Base-by-base conservation (phyloP, 1,284 basidiomycete genomes). In the Moniliophthora roreri region DNA sequence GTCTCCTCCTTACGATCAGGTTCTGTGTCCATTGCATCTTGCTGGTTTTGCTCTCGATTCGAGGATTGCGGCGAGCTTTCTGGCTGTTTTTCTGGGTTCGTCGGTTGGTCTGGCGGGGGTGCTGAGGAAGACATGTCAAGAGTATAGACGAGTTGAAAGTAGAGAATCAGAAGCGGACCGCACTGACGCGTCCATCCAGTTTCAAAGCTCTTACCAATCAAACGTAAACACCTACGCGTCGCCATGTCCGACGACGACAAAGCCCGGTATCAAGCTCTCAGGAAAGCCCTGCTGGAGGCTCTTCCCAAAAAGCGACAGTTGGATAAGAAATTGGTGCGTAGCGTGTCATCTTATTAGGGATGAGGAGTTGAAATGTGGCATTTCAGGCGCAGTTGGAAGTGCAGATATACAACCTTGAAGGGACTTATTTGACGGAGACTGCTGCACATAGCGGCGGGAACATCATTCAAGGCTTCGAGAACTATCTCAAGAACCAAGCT, bases 401-500 rank as follows among this genome's bases (percentile, higher is more conserved):
- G 26, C 81, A 88, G 61, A 87, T 92, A 57, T 87, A 87, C 70
- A 82, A 80, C 57, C 75, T 89, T 24, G 89, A 92, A 66, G 80
- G 79, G 10, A 70, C 77, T 0, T 92, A 92, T 67, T 71, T 92
- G 40, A 79, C 80, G 8, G 90, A 92, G 51, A 91, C 89, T 1
- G 79, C 83, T 0, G 73, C 75, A 0, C 84, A 87, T 58, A 84
- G 80, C 59, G 87, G 89, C 10, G 90, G 90, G 18, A 92, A 92
- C 61, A 89, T 92, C 54, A 85, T 92, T 40, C 85, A 87, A 60
- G 89, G 89, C 6, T 91, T 91, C 60, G 89, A 92, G 48, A 82
- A 84, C 38, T 92, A 91, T 63, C 78, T 91, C 55, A 92, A 92
- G 69, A 89, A 87, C 52, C 85, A 84, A 56, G 79, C 79, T 4